Conservation (phyloP, 495 filamentous ascomycete genomes). For the Bathelium albidoporum region DNA sequence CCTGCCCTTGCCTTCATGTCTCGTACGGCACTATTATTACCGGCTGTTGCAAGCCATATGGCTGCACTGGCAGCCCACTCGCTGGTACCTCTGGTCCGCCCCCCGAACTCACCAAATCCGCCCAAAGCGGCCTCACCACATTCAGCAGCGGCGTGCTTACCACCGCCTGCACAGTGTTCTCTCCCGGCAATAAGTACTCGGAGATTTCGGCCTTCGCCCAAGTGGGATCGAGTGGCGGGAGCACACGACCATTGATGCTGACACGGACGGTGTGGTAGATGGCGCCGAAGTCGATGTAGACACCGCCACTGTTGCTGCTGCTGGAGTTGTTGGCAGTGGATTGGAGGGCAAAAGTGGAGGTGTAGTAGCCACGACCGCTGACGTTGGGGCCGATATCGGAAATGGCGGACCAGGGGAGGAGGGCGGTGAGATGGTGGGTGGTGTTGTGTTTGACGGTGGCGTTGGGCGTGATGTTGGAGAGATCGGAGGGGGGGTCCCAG, state of each 20-base stretch:
- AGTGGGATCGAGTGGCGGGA: conserved; percentile 19
- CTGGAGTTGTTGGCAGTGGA: background rate
- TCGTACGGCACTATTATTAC: background rate
- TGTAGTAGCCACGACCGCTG: conserved; percentile 18
- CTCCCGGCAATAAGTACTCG: background rate
- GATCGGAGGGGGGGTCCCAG: conserved; percentile 14
- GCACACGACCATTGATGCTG: conserved; percentile 12
- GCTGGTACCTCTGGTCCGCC: background rate
- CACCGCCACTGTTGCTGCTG: conserved; percentile 4
- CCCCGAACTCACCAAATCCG: background rate
- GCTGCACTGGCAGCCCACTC: background rate
- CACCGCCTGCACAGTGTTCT: conserved; percentile 12
- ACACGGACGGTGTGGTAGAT: conserved; percentile 16
- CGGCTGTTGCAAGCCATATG: conserved; percentile 13
- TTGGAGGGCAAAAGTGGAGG: conserved; percentile 14
- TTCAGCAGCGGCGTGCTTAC: conserved; percentile 21
- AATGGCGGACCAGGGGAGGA: conserved; percentile 16
- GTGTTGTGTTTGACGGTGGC: conserved; percentile 9
- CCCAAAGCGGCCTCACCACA: conserved; percentile 6
- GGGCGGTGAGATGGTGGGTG: conserved; percentile 9
- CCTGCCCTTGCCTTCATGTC: background rate
- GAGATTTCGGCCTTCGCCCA: conserved; percentile 11
- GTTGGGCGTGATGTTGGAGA: conserved; percentile 3
- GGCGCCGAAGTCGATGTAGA: conserved; percentile 11
- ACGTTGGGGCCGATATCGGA: conserved; percentile 5